Base-by-base conservation (phyloP, 2,329 filamentous ascomycete genomes). In the Lachnum nothofagi region DNA sequence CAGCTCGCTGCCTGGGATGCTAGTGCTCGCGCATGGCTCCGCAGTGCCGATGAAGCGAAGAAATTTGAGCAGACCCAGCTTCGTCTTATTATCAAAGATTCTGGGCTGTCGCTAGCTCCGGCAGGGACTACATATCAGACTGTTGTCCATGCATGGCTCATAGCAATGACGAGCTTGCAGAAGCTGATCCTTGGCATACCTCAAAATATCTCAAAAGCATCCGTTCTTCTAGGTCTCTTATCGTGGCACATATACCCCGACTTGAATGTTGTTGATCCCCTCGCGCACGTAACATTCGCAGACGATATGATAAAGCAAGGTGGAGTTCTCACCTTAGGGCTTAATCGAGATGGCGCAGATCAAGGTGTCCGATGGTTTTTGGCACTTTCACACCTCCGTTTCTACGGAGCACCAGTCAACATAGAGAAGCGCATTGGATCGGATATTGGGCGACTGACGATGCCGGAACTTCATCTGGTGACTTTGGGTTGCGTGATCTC, bases 231-330 rank as follows among this genome's bases (percentile, higher is more conserved):
- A 3, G 66, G 48, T 1, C 42, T 70, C 1, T 57, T 53, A 2
- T 46, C 67, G 0, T 70, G 65, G 67, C 67, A 70, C 53, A 20
- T 70, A 2, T 69, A 66, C 46, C 66, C 66, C 0, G 59, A 70
- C 33, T 54, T 69, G 44, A 29, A 48, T 5, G 35, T 41, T 27
- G 3, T 47, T 23, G 20, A 27, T 27, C 25, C 25, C 25, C 12
- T 27, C 6, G 25, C 25, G 12, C 25, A 27, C 12, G 25, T 27
- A 6, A 27, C 25, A 27, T 27, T 27, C 25, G 25, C 25, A 27
- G 25, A 27, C 25, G 12, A 27, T 6, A 6, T 27, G 6, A 12
- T 27, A 6, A 27, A 27, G 25, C 25, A 27, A 12, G 25, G 25
- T 27, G 25, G 25, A 27, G 25, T 27, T 27, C 25, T 27, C 25